phyloP scores from a whole-genome alignment of 225 moss, liverwort and hornwort genomes.

The Pseudoscleropodium purum region DNA sequence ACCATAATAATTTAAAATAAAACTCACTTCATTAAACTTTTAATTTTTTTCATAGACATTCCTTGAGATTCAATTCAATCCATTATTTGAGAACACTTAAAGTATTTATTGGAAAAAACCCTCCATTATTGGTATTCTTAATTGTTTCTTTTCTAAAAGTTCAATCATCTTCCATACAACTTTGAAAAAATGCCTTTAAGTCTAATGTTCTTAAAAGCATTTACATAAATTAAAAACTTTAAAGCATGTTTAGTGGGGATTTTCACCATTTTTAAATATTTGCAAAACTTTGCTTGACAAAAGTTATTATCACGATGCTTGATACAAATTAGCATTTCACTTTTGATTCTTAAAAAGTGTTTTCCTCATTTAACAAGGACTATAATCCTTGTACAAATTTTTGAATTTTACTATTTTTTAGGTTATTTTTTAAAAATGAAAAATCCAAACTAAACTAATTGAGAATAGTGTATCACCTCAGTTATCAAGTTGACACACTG shows the following conservation, averaged over 20 bases:
- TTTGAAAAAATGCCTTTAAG: too few species aligned
- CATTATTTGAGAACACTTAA: accelerated
- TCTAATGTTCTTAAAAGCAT: background rate
- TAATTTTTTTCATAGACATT: background rate
- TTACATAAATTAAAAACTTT: background rate
- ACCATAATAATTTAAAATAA: too few species aligned
- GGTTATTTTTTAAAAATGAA: background rate
- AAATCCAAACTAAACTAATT: too few species aligned
- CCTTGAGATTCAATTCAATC: background rate
- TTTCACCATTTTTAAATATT: background rate
- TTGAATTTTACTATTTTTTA: background rate
- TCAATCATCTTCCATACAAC: background rate
- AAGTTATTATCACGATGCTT: background rate
- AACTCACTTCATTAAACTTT: too few species aligned
- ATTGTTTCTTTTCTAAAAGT: too few species aligned
- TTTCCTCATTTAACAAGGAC: too few species aligned
- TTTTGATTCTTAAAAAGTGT: too few species aligned
- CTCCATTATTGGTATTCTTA: background rate
- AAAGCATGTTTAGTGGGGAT: background rate
- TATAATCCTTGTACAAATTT: accelerated
- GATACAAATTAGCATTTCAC: background rate
- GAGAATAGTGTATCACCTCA: background rate
- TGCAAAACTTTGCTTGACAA: background rate
- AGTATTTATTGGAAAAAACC: too few species aligned
- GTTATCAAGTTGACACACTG: background rate